Conservation (phyloP, 768 basidiomycete species). For the Leccinum barrowsii region DNA sequence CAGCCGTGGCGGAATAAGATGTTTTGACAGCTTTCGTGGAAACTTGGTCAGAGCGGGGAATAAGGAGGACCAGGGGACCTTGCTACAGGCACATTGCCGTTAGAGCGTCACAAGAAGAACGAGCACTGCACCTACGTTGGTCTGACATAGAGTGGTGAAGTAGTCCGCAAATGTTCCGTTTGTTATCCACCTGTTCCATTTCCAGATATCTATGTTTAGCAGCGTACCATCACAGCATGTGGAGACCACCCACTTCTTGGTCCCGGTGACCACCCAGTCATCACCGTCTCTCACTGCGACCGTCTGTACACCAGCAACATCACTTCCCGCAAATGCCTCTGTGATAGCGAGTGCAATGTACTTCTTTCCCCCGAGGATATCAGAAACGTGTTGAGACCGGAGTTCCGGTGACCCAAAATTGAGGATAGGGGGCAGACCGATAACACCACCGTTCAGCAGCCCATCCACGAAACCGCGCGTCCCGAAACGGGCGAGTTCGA, state of each 20-base stretch:
- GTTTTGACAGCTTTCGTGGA: slow-evolving; percentile 91
- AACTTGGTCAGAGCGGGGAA: slow-evolving; percentile 68
- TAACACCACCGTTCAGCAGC: slow-evolving; percentile 74
- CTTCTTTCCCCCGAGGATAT: slow-evolving; percentile 74
- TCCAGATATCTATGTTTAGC: background rate
- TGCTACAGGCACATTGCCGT: slow-evolving; percentile 35
- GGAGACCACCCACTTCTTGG: slow-evolving; percentile 69
- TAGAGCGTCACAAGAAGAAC: background rate
- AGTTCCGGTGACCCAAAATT: slow-evolving; percentile 83
- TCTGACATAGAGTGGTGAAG: slow-evolving; percentile 76
- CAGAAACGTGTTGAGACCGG: slow-evolving; percentile 65
- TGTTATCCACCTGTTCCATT: slow-evolving; percentile 72
- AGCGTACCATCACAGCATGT: background rate
- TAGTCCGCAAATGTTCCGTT: slow-evolving; percentile 85
- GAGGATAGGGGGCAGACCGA: slow-evolving; percentile 84
- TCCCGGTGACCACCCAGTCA: slow-evolving; percentile 86
- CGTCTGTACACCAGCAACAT: slow-evolving; percentile 81
- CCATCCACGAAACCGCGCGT: slow-evolving; percentile 89
- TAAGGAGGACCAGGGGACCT: slow-evolving; percentile 73
- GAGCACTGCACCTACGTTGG: slow-evolving; percentile 44
- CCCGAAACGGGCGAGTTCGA: slow-evolving; percentile 79
- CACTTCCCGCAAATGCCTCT: slow-evolving; percentile 91
- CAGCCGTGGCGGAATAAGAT: slow-evolving; percentile 86
- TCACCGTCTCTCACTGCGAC: slow-evolving; percentile 83
- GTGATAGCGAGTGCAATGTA: slow-evolving; percentile 88